A percentile compares a stretch with the other conserved stretches of the same genome.
Evolutionary conservation across 2,329 filamentous ascomycete genomes (phyloP).

Genomic region (Colletotrichum karsti): DNA sequence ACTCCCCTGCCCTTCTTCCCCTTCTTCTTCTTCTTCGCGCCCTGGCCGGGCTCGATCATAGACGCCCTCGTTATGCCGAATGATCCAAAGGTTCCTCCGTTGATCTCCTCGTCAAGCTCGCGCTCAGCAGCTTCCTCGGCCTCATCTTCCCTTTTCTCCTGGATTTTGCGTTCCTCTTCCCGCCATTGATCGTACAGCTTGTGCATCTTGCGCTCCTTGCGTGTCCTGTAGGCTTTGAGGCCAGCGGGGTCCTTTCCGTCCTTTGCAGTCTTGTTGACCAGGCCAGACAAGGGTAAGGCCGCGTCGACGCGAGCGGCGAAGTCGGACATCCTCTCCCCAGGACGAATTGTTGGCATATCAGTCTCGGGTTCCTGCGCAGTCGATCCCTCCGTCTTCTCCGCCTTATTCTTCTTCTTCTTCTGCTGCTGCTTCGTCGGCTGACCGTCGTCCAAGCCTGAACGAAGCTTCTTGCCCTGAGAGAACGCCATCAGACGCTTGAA

Average conservation of each 20-base stretch:
- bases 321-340: slow-evolving; percentile 83
- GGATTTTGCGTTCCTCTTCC: slow-evolving; percentile 70
- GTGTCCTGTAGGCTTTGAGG: slow-evolving; percentile 75
- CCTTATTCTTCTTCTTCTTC: slow-evolving; percentile 39
- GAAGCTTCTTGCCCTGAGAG: slow-evolving; percentile 66
- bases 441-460: slow-evolving; percentile 79
- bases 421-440: slow-evolving; percentile 36
- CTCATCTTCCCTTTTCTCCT: slow-evolving; percentile 72
- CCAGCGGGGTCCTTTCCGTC: slow-evolving; percentile 71
- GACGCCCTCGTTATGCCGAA: slow-evolving; percentile 44
- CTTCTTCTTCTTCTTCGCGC: slow-evolving; percentile 53
- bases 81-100: slow-evolving; percentile 49
- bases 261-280: slow-evolving; percentile 70
- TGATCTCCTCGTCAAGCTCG: slow-evolving; percentile 67
- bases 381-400: slow-evolving; percentile 8
- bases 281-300: slow-evolving; percentile 77
- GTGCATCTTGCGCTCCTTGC: slow-evolving; percentile 85
- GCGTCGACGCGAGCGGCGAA: slow-evolving; percentile 87
- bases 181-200: slow-evolving; percentile 83
- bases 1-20: slow-evolving; percentile 47
- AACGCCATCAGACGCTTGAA: slow-evolving; percentile 88
- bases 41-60: slow-evolving; percentile 48
- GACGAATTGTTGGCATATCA: slow-evolving; percentile 74
- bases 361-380: slow-evolving; percentile 31
- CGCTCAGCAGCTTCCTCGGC: slow-evolving; percentile 70